phyloP scores from a whole-genome alignment of 352 stramenopile genomes.

The Pythium coloratum region DNA sequence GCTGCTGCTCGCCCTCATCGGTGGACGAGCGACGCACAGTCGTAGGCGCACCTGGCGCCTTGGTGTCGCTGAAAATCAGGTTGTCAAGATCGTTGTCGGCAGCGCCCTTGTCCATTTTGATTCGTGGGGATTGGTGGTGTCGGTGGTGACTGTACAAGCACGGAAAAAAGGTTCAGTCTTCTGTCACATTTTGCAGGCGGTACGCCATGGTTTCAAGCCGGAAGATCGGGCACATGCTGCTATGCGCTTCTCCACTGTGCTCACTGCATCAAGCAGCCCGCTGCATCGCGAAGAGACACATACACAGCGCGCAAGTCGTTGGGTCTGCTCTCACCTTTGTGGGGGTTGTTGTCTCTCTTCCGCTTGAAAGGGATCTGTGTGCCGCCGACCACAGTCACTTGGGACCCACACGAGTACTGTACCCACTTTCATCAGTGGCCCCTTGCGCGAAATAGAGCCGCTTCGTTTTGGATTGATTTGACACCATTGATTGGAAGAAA shows the following conservation, averaged over 20 bases:
- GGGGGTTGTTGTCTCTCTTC: slow-evolving; percentile 11
- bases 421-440: neutral
- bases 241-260: neutral
- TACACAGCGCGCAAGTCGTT: neutral
- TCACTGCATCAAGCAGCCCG: neutral
- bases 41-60: slow-evolving; percentile 25
- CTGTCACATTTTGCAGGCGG: neutral
- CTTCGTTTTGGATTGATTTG: neutral
- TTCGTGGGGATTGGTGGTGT: neutral
- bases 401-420: slow-evolving; percentile 1
- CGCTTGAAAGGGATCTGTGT: slow-evolving; percentile 7
- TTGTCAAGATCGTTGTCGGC: slow-evolving; percentile 81
- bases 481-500: neutral
- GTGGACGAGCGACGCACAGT: slow-evolving; percentile 35
- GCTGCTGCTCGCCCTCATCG: slow-evolving; percentile 33
- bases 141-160: neutral
- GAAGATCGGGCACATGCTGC: neutral
- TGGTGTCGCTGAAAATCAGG: slow-evolving; percentile 82
- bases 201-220: neutral
- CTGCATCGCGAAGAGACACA: neutral
- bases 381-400: slow-evolving; percentile 1
- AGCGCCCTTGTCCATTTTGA: slow-evolving; percentile 44
- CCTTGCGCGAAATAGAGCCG: slow-evolving; percentile 5
- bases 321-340: slow-evolving; percentile 4
- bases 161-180: neutral